These are phyloP conservation scores for Protea cynaroides DNA, from an alignment of 164 flowering plant genomes.

Conservation along the genomic window DNA sequence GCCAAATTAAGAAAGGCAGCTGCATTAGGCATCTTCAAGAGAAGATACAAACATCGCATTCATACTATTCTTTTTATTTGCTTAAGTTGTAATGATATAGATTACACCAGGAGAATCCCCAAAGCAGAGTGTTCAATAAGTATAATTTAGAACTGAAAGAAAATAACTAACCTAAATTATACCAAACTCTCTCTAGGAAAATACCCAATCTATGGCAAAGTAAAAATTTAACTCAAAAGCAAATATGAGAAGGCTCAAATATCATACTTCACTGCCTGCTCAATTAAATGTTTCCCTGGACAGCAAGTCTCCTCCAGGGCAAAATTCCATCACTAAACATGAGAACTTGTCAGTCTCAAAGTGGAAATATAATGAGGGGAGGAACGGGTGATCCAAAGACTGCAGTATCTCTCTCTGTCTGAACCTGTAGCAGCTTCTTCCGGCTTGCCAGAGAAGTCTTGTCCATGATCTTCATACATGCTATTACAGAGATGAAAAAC, in stretches of 20 bases:
- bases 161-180: background rate
- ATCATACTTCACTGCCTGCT: conserved; percentile 75
- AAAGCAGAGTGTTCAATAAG: background rate
- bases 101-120: background rate
- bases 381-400: conserved; percentile 79
- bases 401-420: conserved; percentile 91
- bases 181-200: background rate
- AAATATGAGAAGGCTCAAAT: conserved; percentile 10
- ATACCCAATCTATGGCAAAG: background rate
- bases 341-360: conserved; percentile 84
- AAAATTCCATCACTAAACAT: conserved; percentile 89
- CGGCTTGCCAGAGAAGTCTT: conserved; percentile 65
- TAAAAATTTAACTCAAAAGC: background rate
- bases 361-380: conserved; percentile 75
- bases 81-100: background rate
- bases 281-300: conserved; percentile 78
- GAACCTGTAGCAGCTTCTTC: conserved; percentile 82
- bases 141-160: background rate
- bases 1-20: background rate
- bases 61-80: background rate
- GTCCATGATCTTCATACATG: conserved; percentile 91
- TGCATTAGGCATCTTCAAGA: background rate
- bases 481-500: too few relatives aligned
- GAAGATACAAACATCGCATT: background rate
- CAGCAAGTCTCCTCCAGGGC: conserved; percentile 94